These are phyloP conservation scores for Onygenales sp. DNA, from an alignment of 2,329 filamentous ascomycete genomes.

Conservation along the genomic window DNA sequence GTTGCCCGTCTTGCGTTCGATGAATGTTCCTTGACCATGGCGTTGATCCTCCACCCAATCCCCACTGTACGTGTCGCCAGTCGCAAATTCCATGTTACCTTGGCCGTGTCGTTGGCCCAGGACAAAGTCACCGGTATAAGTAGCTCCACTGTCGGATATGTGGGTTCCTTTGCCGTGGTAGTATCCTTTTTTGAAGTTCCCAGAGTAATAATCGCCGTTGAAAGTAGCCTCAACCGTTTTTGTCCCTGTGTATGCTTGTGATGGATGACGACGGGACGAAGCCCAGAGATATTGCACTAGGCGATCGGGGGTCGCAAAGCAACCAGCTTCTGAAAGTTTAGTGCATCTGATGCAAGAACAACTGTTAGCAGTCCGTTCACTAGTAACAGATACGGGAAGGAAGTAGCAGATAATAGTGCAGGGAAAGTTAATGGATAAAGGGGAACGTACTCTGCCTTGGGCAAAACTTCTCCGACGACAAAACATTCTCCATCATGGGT, in stretches of 20 bases:
- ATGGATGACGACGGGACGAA: slow-evolving; percentile 36
- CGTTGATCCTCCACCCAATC: slow-evolving; percentile 37
- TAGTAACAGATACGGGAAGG: background rate
- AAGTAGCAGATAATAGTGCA: background rate
- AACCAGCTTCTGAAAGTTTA: slow-evolving; percentile 23
- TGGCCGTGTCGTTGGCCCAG: slow-evolving; percentile 45
- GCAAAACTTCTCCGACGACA: slow-evolving; percentile 32
- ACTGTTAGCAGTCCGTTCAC: slow-evolving; percentile 7
- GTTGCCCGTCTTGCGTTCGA: slow-evolving; percentile 49
- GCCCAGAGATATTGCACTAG: slow-evolving; percentile 37
- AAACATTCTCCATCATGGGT: slow-evolving; percentile 29
- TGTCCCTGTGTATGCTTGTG: slow-evolving; percentile 33
- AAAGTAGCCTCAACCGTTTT: slow-evolving; percentile 45
- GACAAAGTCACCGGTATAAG: slow-evolving; percentile 47
- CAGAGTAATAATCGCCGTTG: slow-evolving; percentile 47
- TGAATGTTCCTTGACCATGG: slow-evolving; percentile 49
- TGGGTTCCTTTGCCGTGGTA: slow-evolving; percentile 47
- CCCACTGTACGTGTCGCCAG: slow-evolving; percentile 39
- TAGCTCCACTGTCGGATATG: slow-evolving; percentile 45
- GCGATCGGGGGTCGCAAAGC: slow-evolving; percentile 29
- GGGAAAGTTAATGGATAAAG: background rate
- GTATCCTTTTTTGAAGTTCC: slow-evolving; percentile 40
- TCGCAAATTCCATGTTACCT: slow-evolving; percentile 50
- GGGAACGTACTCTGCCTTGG: slow-evolving; percentile 26
- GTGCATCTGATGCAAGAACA: slow-evolving; percentile 17